Conservation (phyloP, 805 yeast genomes). For the Torulaspora microellipsoides region DNA sequence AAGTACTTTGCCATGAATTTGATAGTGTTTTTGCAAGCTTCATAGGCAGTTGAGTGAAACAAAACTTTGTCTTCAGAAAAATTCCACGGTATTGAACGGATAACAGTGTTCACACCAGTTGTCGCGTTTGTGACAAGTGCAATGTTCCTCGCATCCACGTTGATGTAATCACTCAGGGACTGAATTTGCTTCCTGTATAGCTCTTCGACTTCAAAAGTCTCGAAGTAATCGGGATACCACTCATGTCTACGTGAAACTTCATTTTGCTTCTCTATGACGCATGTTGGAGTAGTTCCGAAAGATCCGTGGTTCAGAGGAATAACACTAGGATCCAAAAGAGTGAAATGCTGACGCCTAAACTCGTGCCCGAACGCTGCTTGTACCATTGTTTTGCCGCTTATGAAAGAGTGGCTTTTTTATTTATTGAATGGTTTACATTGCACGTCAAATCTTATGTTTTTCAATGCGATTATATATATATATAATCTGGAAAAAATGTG, state of each 20-base stretch:
- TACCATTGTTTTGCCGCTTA: background rate
- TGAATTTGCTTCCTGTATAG: slow-evolving; percentile 37
- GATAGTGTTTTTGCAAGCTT: slow-evolving; percentile 51
- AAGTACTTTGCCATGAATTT: slow-evolving; percentile 36
- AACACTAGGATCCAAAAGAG: slow-evolving; percentile 37
- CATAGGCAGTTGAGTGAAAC: slow-evolving; percentile 47
- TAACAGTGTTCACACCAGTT: slow-evolving; percentile 51
- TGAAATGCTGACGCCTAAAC: slow-evolving; percentile 46
- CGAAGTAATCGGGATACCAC: slow-evolving; percentile 46
- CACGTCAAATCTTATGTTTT: no score
- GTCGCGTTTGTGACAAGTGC: slow-evolving; percentile 60
- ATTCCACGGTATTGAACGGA: slow-evolving; percentile 46
- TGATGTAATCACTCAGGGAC: slow-evolving; percentile 41
- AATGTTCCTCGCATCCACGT: slow-evolving; percentile 43
- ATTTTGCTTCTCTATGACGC: slow-evolving; percentile 40
- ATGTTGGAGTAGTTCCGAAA: slow-evolving; percentile 52
- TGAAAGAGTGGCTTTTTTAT: no score
- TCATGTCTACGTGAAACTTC: slow-evolving; percentile 30
- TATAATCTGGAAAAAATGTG: no score
- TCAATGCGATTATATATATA: no score
- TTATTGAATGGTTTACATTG: no score
- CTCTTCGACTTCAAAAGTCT: slow-evolving; percentile 27
- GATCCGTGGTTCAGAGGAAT: slow-evolving; percentile 61
- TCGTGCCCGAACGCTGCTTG: slow-evolving; percentile 43
- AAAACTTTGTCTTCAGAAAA: slow-evolving; percentile 49